Conservation (phyloP, 179 eudicot genomes). For the Spergularia azorica region DNA sequence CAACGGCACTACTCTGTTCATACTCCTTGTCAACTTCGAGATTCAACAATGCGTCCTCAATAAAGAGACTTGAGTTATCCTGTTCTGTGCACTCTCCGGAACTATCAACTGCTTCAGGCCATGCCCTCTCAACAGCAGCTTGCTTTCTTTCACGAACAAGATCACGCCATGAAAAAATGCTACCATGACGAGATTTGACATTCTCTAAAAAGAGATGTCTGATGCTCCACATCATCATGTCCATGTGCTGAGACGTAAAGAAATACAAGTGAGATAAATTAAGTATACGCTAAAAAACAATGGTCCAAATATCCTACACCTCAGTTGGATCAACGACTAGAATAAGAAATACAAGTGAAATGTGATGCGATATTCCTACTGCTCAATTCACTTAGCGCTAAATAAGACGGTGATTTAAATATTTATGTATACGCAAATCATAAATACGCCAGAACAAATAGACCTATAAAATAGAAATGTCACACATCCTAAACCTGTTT, state of each 20-base stretch:
- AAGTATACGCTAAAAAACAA: not conserved
- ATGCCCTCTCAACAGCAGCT: conserved; percentile 73
- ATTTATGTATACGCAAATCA: not conserved
- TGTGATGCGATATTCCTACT: not conserved
- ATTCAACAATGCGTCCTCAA: conserved; percentile 93
- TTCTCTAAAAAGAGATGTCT: conserved; percentile 79
- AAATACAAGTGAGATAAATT: conserved; percentile 8
- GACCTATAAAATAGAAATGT: conserved; percentile 13
- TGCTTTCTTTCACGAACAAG: conserved; percentile 69
- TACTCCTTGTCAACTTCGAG: conserved; percentile 65
- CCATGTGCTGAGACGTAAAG: conserved; percentile 71
- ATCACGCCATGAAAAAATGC: conserved; percentile 61
- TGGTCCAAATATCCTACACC: not conserved
- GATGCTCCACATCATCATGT: conserved; percentile 91
- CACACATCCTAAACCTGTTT: conserved; percentile 69
- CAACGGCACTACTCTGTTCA: conserved; percentile 41
- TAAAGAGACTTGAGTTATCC: conserved; percentile 61
- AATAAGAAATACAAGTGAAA: not conserved
- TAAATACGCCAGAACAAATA: not conserved
- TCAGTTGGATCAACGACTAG: not conserved
- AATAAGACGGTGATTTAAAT: too few relatives aligned
- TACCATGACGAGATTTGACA: conserved; percentile 51
- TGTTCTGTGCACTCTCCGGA: conserved; percentile 39
- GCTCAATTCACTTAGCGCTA: not conserved
- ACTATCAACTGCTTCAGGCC: conserved; percentile 64